Percentiles rank a stretch among this genome's conserved stretches.
Evolutionary conservation across 2,329 filamentous ascomycete genomes (phyloP).

Genomic region (Fragosphaeria purpurea): DNA sequence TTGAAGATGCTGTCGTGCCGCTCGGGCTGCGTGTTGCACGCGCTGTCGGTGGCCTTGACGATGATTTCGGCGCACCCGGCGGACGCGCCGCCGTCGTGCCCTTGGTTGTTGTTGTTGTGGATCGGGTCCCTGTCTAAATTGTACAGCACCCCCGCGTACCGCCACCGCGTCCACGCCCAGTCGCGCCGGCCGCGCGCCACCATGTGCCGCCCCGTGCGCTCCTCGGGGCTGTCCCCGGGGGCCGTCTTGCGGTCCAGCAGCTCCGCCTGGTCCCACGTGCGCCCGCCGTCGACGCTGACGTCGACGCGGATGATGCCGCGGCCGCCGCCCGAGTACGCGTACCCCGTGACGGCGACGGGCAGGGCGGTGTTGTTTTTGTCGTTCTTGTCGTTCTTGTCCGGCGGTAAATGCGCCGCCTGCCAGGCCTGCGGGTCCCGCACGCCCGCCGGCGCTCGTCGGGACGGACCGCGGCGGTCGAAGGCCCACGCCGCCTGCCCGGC

Average conservation of each 20-base stretch:
- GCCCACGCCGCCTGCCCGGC: not conserved
- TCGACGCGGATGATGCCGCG: conserved; percentile 58
- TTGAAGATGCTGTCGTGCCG: conserved; percentile 52
- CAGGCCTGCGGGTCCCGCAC: conserved; percentile 11
- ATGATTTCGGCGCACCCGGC: conserved; percentile 40
- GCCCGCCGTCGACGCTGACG: conserved; percentile 52
- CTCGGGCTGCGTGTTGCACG: conserved; percentile 58
- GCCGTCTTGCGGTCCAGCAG: conserved; percentile 38
- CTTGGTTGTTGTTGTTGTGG: not conserved
- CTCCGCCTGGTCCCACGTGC: conserved; percentile 53
- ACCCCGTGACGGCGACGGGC: conserved; percentile 44
- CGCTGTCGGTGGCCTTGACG: conserved; percentile 56
- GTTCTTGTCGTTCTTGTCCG: no score
- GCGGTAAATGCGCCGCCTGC: not conserved
- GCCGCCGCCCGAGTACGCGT: conserved; percentile 59
- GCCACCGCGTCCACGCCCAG: conserved; percentile 59
- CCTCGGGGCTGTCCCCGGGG: not conserved
- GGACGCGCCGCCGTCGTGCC: conserved; percentile 1
- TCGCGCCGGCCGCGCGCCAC: conserved; percentile 22
- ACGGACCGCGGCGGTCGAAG: not conserved
- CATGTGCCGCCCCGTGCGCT: not conserved
- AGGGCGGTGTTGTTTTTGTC: not conserved
- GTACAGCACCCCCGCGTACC: conserved; percentile 37
- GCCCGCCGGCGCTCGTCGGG: conserved; percentile 10
- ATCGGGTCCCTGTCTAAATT: no score